Base-by-base conservation (phyloP, 192 early-diverging fungal genomes). In the Pilobolus umbonatus region DNA sequence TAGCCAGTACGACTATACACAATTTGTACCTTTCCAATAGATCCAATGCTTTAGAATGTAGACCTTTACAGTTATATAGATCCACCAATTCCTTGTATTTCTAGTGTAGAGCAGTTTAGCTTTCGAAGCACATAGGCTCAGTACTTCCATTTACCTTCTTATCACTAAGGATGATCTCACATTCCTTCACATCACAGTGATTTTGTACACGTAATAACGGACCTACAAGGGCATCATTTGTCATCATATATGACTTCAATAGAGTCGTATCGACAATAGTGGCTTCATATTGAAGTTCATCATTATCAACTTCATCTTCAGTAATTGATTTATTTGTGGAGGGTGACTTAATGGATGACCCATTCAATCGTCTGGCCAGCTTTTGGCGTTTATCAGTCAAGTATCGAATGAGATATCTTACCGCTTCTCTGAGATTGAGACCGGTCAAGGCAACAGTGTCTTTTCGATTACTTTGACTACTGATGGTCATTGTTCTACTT, bases 21-120 rank as follows among this genome's bases (percentile, higher is more conserved):
- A 62, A 56, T 29, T 75, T 72, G 52, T 71, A 85, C 56, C 70
- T 73, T 51, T 81, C 77, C 25, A 98, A 75, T 25, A 93, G 79
- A 61, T 92, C 90, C 32, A 98, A 74, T 3, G 96, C 94, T 60
- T 93, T 93, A 25, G 83, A 81, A 72, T 95, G 93, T 26, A 90
- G 81, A 8, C 88, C 88, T 64, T 94, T 95, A 57, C 88, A 87
- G 40, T 89, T 80, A 69, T 97, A 99, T 46, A 99, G 77, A 58
- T 96, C 95, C n/a, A 96, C 87, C 12, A 99, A 70, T 71, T 96
- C 95, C 30, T 73, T 67, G 59, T 86, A 86, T 74, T 92, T 93
- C 77, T 87, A 52, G n/a, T 46, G 29, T 4, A 25, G 22, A 62
- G 15, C 5, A 19, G n/a, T 28, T 24, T 22, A 21, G 35, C 29